A percentile compares a stretch with the other conserved stretches of the same genome.
phyloP scores from a whole-genome alignment of 352 stramenopile genomes.

The Pythium graminicola region DNA sequence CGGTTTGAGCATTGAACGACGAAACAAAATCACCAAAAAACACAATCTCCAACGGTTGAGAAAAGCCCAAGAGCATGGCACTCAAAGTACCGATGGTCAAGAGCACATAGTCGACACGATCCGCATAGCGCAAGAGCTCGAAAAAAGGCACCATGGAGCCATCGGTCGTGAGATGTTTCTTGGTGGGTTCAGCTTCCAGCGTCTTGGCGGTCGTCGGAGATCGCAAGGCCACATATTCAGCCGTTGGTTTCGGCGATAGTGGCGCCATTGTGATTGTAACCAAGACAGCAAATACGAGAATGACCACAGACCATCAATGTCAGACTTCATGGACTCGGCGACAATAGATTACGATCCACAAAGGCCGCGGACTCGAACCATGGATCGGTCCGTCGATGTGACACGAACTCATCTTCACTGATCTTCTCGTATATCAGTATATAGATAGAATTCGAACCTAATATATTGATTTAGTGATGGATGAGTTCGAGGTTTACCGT shows the following conservation, averaged over 20 bases:
- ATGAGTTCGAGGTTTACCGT: no score
- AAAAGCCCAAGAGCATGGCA: slow-evolving; percentile 18
- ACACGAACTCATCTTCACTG: no score
- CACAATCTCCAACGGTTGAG: slow-evolving; percentile 31
- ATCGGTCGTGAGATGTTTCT: slow-evolving; percentile 1
- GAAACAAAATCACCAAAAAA: slow-evolving; percentile 33
- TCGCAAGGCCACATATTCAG: neutral
- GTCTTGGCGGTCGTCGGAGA: neutral
- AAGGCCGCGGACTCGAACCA: no score
- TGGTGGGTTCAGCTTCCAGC: neutral
- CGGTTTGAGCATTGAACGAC: slow-evolving; percentile 20
- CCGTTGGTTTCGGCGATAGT: neutral
- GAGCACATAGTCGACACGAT: slow-evolving; percentile 24
- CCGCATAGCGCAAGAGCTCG: slow-evolving; percentile 32
- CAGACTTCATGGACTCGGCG: no score
- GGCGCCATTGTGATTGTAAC: neutral
- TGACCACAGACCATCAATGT: no score
- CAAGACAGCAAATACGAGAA: neutral
- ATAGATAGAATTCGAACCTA: no score
- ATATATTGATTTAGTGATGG: no score
- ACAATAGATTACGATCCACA: no score
- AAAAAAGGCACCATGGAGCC: no score
- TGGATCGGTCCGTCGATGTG: no score
- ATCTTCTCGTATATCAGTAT: no score
- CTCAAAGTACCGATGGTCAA: slow-evolving; percentile 27